phyloP scores from a whole-genome alignment of 2,329 filamentous ascomycete species.

The Penicillium sp. region DNA sequence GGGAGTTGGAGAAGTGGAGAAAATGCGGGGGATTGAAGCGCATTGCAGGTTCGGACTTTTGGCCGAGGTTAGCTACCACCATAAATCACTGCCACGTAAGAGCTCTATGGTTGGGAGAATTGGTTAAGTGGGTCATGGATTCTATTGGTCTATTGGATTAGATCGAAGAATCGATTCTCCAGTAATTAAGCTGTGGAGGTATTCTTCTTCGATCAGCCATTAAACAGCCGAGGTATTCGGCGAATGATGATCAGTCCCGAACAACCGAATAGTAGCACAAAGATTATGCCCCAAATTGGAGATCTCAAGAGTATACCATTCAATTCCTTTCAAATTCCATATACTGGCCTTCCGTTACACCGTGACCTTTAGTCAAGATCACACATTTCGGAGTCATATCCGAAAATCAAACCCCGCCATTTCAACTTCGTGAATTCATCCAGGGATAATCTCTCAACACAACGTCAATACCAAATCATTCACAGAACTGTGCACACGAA shows the following conservation, averaged over 20 bases:
- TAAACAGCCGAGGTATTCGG: conserved; percentile 11
- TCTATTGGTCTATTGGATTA: no score
- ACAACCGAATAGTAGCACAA: background rate
- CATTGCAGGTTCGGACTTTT: conserved; percentile 20
- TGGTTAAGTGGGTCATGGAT: background rate
- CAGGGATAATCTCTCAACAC: conserved; percentile 18
- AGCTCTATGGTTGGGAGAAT: background rate
- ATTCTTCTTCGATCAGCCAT: background rate
- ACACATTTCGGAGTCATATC: no score
- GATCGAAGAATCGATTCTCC: background rate
- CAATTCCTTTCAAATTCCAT: background rate
- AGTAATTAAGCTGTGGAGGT: background rate
- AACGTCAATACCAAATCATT: conserved; percentile 29
- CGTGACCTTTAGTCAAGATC: background rate
- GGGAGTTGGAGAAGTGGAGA: conserved; percentile 22
- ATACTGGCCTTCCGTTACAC: background rate
- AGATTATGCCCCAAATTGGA: conserved; percentile 3
- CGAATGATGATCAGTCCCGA: conserved; percentile 8
- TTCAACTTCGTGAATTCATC: background rate
- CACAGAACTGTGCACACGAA: conserved; percentile 21
- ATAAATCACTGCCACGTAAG: background rate
- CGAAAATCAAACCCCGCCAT: background rate
- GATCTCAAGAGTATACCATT: conserved; percentile 2
- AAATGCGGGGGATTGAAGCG: conserved; percentile 16
- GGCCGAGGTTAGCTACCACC: conserved; percentile 14